Percentiles rank a stretch among this genome's conserved stretches.
Evolutionary conservation across 2,329 filamentous ascomycete species (phyloP).

Genomic region (Geosmithia flava): DNA sequence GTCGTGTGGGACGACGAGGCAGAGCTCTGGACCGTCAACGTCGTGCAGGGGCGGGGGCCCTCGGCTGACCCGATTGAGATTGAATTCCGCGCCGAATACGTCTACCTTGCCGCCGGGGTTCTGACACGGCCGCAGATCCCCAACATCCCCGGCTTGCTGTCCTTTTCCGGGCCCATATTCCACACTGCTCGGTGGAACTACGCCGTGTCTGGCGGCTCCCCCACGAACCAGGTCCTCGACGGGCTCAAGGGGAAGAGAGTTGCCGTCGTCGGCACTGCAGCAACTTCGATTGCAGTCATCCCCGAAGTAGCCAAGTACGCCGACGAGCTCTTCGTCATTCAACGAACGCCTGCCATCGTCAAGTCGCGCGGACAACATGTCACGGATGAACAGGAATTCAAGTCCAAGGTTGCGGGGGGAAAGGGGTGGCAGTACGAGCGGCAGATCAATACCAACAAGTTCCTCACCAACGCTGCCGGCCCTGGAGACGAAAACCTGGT

Average conservation of each 20-base stretch:
- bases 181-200: conserved; percentile 36
- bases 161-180: conserved; percentile 27
- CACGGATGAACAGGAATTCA: conserved; percentile 27
- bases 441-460: conserved; percentile 15
- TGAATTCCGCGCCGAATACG: conserved; percentile 23
- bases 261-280: conserved; percentile 36
- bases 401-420: conserved; percentile 18
- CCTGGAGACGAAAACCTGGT: conserved; percentile 28
- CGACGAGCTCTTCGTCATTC: conserved; percentile 40
- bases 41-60: conserved; percentile 9
- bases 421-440: conserved; percentile 32
- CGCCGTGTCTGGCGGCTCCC: conserved; percentile 25
- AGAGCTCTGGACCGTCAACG: conserved; percentile 9
- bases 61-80: conserved; percentile 6
- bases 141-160: conserved; percentile 25
- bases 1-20: conserved; percentile 32
- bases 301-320: conserved; percentile 32
- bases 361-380: conserved; percentile 20
- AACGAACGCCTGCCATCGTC: conserved; percentile 37
- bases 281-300: conserved; percentile 32
- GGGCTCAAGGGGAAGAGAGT: conserved; percentile 33
- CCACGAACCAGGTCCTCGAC: conserved; percentile 22
- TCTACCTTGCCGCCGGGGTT: conserved; percentile 24
- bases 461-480: conserved; percentile 27
- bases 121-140: conserved; percentile 28